Conservation (phyloP, 352 stramenopile genomes). For the Pythium insidiosum region DNA sequence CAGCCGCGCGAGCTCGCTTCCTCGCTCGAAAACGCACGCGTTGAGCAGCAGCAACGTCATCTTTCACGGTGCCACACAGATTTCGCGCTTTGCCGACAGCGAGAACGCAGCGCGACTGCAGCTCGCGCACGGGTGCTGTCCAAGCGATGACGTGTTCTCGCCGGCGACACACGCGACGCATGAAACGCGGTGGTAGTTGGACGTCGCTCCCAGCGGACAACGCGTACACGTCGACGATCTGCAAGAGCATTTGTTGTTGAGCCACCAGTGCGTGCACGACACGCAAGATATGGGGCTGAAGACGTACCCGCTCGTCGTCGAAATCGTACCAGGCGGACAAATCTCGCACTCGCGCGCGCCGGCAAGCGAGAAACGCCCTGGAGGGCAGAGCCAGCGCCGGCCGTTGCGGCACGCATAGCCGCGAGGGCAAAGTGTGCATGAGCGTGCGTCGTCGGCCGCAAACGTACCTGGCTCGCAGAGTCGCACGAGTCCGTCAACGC, state of each 20-base stretch:
- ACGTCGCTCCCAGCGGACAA: constrained; percentile 35
- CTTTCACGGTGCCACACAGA: constrained; percentile 13
- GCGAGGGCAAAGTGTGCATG: constrained; percentile 31
- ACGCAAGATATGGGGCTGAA: background rate
- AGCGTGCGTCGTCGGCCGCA: constrained; percentile 21
- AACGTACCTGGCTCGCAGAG: constrained; percentile 53
- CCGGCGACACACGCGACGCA: constrained; percentile 35
- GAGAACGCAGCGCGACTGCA: constrained; percentile 27
- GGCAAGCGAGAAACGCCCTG: constrained; percentile 31
- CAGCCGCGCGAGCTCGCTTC: constrained; percentile 15
- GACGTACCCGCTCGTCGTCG: constrained; percentile 25
- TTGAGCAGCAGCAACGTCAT: constrained; percentile 9
- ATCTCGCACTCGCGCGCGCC: constrained; percentile 39
- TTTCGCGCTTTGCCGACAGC: constrained; percentile 1
- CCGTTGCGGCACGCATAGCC: constrained; percentile 56
- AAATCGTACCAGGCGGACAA: constrained; percentile 54
- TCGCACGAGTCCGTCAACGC: constrained; percentile 34
- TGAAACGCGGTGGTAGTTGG: constrained; percentile 43
- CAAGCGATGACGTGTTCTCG: constrained; percentile 24
- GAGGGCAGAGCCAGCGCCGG: constrained; percentile 29
- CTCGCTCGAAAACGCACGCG: no score
- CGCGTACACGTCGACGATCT: constrained; percentile 31
- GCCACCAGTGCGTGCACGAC: background rate
- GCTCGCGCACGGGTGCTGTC: constrained; percentile 42
- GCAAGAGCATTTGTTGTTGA: background rate